Percentiles rank a stretch among this genome's conserved stretches.
These are phyloP conservation scores for Colletotrichum sp. DNA, from an alignment of 2,329 filamentous ascomycete genomes.

Conservation along the genomic window DNA sequence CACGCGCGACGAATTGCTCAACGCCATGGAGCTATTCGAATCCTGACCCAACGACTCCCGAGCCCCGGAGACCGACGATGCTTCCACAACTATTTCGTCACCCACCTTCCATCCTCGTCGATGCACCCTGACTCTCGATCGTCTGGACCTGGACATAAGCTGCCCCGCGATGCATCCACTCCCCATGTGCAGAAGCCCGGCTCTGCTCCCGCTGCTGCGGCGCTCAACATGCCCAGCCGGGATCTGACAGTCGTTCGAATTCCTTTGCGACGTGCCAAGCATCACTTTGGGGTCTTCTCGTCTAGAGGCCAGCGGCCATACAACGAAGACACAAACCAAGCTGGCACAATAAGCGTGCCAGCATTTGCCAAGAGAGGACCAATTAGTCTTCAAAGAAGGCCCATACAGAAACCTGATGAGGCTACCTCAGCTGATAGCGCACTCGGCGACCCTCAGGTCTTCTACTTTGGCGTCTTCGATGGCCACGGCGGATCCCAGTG, in stretches of 20 bases:
- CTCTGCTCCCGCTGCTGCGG: conserved; percentile 61
- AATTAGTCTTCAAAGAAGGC: conserved; percentile 57
- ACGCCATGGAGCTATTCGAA: background rate
- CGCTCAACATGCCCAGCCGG: conserved; percentile 65
- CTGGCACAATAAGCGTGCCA: conserved; percentile 90
- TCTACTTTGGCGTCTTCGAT: conserved; percentile 97
- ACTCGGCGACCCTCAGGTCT: conserved; percentile 91
- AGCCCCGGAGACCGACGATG: conserved; percentile 40
- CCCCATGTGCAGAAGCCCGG: conserved; percentile 70
- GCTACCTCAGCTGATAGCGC: conserved; percentile 76
- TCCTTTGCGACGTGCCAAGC: conserved; percentile 89
- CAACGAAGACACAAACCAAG: conserved; percentile 95
- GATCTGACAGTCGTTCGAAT: conserved; percentile 96
- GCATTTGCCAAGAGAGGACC: conserved; percentile 89
- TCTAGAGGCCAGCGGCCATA: conserved; percentile 83
- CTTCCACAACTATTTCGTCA: conserved; percentile 98
- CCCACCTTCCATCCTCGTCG: conserved; percentile 91
- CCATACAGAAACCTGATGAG: conserved; percentile 57
- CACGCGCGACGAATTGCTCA: conserved; percentile 11
- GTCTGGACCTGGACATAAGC: conserved; percentile 76
- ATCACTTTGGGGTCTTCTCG: conserved; percentile 86
- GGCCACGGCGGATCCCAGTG: conserved; percentile 93
- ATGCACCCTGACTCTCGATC: conserved; percentile 83
- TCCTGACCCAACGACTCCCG: background rate
- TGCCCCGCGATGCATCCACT: conserved; percentile 83